phyloP scores from a whole-genome alignment of 441 rosid species.

The Mallotus repandus region DNA sequence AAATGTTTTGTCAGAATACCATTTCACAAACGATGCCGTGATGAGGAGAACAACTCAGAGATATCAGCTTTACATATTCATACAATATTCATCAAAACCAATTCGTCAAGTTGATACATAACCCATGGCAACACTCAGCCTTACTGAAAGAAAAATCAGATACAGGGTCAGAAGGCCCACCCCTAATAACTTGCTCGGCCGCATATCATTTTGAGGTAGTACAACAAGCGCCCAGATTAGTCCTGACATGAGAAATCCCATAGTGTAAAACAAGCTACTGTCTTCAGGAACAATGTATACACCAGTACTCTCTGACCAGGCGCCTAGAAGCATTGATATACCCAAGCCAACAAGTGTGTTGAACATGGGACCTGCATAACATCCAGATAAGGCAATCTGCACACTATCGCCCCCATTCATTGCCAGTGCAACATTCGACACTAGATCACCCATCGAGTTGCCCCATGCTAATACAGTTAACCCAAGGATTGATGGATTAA shows the following conservation, averaged over 20 bases:
- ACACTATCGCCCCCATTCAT: constrained; percentile 72
- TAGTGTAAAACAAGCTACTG: constrained; percentile 65
- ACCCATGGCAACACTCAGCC: constrained; percentile 59
- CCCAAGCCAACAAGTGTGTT: constrained; percentile 86
- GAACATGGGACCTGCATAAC: constrained; percentile 96
- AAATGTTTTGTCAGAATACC: neutral
- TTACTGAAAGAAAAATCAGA: constrained; percentile 52
- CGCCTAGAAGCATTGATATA: constrained; percentile 67
- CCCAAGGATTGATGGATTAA: constrained; percentile 82
- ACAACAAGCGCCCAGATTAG: constrained; percentile 71
- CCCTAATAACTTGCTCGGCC: constrained; percentile 73
- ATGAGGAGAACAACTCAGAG: neutral
- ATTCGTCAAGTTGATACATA: constrained; percentile 16
- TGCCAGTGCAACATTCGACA: constrained; percentile 72
- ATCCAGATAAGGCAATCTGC: constrained; percentile 84
- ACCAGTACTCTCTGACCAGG: constrained; percentile 65
- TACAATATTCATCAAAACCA: constrained; percentile 11
- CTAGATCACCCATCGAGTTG: constrained; percentile 90
- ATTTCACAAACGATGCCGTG: neutral
- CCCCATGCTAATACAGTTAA: constrained; percentile 95
- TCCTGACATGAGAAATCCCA: constrained; percentile 72
- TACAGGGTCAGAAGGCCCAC: constrained; percentile 69
- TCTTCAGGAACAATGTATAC: constrained; percentile 57
- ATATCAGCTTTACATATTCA: constrained; percentile 1
- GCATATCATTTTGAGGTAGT: constrained; percentile 71